A percentile compares a stretch with the other conserved stretches of the same genome.
phyloP scores from a whole-genome alignment of 441 rosid species.

The Corymbia citriodora region DNA sequence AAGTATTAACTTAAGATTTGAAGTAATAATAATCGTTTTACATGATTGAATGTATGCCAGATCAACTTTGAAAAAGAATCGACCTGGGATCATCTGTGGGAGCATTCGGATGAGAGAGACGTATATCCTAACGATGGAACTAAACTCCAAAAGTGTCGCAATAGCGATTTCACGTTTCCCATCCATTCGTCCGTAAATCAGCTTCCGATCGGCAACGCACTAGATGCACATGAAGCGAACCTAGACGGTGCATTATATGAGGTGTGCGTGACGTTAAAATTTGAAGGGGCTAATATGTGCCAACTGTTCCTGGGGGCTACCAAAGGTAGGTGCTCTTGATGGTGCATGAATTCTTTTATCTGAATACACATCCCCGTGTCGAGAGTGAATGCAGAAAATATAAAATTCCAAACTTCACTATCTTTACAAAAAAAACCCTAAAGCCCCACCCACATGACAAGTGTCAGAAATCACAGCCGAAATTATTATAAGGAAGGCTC shows the following conservation, averaged over 20 bases:
- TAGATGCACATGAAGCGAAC: background rate
- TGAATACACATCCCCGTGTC: background rate
- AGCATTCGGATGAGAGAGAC: background rate
- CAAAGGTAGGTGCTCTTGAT: constrained; percentile 13
- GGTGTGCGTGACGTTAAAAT: background rate
- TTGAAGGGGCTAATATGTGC: constrained; percentile 21
- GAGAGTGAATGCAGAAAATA: background rate
- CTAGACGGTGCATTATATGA: background rate
- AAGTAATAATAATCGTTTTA: background rate
- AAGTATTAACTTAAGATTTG: background rate
- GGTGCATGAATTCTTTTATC: background rate
- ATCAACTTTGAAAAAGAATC: background rate
- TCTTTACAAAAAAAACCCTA: background rate
- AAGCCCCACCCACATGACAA: constrained; percentile 39
- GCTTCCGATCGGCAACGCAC: background rate
- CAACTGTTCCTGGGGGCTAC: constrained; percentile 16
- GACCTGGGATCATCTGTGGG: background rate
- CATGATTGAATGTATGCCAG: background rate
- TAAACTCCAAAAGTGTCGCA: background rate
- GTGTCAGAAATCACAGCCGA: constrained; percentile 36
- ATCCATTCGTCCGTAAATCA: background rate
- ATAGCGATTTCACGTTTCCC: background rate
- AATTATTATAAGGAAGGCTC: constrained; percentile 7
- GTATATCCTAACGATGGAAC: background rate
- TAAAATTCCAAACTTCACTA: background rate